These are phyloP conservation scores for Coleophoma eucalyptorum DNA, from an alignment of 2,329 filamentous ascomycete species.

Conservation along the genomic window DNA sequence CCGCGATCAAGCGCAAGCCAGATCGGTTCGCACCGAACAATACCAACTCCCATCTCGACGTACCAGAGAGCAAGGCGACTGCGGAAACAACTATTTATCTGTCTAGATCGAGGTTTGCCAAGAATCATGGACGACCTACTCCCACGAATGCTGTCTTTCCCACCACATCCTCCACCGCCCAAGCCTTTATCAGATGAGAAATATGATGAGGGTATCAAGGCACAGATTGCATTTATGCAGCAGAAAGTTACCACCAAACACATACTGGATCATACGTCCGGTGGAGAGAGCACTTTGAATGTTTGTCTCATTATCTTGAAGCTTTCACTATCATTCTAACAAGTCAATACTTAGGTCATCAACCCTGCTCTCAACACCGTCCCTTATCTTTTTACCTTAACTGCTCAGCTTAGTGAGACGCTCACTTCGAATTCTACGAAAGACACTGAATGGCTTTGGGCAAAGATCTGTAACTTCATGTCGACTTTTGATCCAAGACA, in stretches of 20 bases:
- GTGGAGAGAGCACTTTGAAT: slow-evolving; percentile 31
- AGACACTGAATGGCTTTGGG: slow-evolving; percentile 40
- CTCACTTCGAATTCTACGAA: slow-evolving; percentile 28
- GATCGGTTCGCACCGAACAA: not conserved
- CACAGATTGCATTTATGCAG: slow-evolving; percentile 32
- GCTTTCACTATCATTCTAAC: slow-evolving; percentile 3
- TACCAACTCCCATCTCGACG: not conserved
- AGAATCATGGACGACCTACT: slow-evolving; percentile 29
- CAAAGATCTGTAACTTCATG: slow-evolving; percentile 35
- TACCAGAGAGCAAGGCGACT: not conserved
- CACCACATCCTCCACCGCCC: slow-evolving; percentile 30
- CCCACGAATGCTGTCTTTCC: slow-evolving; percentile 32
- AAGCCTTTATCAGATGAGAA: slow-evolving; percentile 30
- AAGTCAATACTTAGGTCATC: slow-evolving; percentile 15
- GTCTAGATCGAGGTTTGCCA: no score
- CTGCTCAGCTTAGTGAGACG: slow-evolving; percentile 38
- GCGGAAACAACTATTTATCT: no score
- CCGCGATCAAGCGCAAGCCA: no score
- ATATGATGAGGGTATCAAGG: slow-evolving; percentile 38
- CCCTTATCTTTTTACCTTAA: slow-evolving; percentile 52
- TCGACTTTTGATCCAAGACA: slow-evolving; percentile 47
- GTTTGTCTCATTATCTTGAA: slow-evolving; percentile 17
- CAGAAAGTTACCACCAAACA: slow-evolving; percentile 30
- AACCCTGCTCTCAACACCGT: slow-evolving; percentile 56
- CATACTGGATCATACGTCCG: slow-evolving; percentile 26